Percentiles rank a stretch among this genome's conserved stretches.
phyloP scores from a whole-genome alignment of 2,329 filamentous ascomycete genomes.

The Aureobasidium sp. region DNA sequence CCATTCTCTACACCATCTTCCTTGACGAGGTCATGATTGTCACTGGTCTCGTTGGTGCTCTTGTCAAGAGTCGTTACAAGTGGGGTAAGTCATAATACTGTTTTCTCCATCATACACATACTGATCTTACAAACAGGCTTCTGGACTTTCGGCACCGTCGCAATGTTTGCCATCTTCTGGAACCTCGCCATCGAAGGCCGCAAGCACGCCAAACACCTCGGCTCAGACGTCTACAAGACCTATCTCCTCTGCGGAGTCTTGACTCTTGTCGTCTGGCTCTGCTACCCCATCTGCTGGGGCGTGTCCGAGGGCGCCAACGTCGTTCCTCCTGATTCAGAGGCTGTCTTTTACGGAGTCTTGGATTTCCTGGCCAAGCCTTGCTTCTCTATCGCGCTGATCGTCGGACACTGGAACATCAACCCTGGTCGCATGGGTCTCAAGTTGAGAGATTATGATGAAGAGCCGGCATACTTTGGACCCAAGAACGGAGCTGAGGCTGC shows the following conservation, averaged over 20 bases:
- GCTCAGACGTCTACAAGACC: constrained; percentile 41
- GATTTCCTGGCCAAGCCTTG: constrained; percentile 56
- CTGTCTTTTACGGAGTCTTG: constrained; percentile 57
- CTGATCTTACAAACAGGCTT: constrained; percentile 29
- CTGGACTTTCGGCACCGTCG: constrained; percentile 28
- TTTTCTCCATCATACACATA: constrained; percentile 17
- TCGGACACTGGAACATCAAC: constrained; percentile 54
- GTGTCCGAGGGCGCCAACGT: constrained; percentile 55
- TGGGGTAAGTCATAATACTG: constrained; percentile 51
- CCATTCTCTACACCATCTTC: constrained; percentile 52
- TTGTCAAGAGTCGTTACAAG: constrained; percentile 54
- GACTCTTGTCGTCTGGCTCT: constrained; percentile 51
- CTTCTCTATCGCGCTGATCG: constrained; percentile 51
- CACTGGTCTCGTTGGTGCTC: constrained; percentile 54
- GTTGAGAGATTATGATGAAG: constrained; percentile 35
- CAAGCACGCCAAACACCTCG: constrained; percentile 46
- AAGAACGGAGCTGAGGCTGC: constrained; percentile 3
- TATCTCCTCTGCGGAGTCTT: constrained; percentile 48
- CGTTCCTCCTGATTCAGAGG: constrained; percentile 57
- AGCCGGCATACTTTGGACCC: neutral
- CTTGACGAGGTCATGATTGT: constrained; percentile 58
- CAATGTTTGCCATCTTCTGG: constrained; percentile 52
- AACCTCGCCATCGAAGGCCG: constrained; percentile 50
- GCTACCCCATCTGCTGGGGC: constrained; percentile 57
- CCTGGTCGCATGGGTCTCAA: constrained; percentile 47